phyloP scores from a whole-genome alignment of 2,329 filamentous ascomycete genomes.

The Hypoxylon sp. region DNA sequence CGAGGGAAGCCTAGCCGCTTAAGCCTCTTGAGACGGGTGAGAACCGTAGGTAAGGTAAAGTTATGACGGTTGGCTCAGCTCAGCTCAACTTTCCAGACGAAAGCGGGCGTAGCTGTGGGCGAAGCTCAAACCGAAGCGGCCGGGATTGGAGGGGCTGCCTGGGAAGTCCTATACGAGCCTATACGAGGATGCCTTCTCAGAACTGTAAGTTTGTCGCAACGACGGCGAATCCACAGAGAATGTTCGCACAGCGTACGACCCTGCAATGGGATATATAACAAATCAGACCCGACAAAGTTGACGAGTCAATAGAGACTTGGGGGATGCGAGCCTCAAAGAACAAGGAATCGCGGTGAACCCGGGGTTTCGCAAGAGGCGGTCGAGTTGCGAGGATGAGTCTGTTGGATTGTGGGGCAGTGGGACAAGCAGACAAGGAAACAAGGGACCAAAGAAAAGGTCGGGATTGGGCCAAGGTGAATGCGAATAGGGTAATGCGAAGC shows the following conservation, averaged over 20 bases:
- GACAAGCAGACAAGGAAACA: constrained; percentile 5
- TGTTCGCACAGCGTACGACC: constrained; percentile 4
- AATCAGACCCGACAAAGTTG: constrained; percentile 19
- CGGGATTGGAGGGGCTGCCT: constrained; percentile 28
- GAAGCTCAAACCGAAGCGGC: constrained; percentile 35
- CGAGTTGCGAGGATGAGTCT: background rate
- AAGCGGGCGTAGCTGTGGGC: constrained; percentile 39
- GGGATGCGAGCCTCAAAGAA: constrained; percentile 6
- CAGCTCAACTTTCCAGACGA: constrained; percentile 32
- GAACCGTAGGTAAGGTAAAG: constrained; percentile 27
- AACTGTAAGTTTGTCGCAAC: constrained; percentile 11
- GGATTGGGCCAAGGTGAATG: constrained; percentile 34
- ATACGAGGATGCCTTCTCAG: constrained; percentile 26
- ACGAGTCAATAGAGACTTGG: constrained; percentile 7
- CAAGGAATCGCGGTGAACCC: constrained; percentile 29
- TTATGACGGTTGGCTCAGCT: constrained; percentile 30
- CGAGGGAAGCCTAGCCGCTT: constrained; percentile 31
- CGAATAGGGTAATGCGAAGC: constrained; percentile 25
- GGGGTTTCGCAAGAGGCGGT: constrained; percentile 12
- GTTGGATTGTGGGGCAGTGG: background rate
- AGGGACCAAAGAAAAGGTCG: constrained; percentile 12
- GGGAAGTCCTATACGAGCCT: constrained; percentile 32
- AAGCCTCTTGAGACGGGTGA: constrained; percentile 23
- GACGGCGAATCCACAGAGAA: constrained; percentile 8
- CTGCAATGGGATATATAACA: constrained; percentile 18